A percentile compares a stretch with the other conserved stretches of the same genome.
These are phyloP conservation scores for Galeopsis tetrahit DNA, from an alignment of 257 asterid genomes.

Conservation along the genomic window DNA sequence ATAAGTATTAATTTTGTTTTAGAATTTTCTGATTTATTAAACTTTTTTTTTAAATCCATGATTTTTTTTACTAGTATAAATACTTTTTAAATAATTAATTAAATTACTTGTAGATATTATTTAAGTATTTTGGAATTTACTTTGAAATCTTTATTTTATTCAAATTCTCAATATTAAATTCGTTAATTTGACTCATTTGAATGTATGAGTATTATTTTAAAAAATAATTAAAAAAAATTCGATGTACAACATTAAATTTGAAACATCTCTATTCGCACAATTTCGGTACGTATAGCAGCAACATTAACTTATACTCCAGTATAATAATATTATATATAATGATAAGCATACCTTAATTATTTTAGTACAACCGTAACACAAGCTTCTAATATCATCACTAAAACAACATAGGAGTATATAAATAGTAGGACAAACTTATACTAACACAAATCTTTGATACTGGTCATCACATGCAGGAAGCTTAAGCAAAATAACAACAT, in stretches of 20 bases:
- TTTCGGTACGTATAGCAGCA: background rate
- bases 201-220: background rate
- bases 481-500: background rate
- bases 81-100: background rate
- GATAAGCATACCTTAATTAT: background rate
- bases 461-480: background rate
- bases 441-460: background rate
- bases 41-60: background rate
- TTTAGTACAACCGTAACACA: background rate
- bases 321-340: background rate
- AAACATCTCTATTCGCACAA: no score
- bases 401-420: background rate
- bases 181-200: background rate
- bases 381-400: background rate
- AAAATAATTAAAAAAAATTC: no score
- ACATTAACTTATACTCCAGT: no score
- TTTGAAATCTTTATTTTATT: background rate
- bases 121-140: background rate
- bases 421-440: background rate
- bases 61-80: background rate
- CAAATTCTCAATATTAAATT: background rate
- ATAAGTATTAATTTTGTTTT: no score
- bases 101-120: background rate
- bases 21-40: background rate
- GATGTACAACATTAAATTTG: no score